Conservation (phyloP, 1,284 basidiomycete genomes). For the Microstroma glucosiphilum region DNA sequence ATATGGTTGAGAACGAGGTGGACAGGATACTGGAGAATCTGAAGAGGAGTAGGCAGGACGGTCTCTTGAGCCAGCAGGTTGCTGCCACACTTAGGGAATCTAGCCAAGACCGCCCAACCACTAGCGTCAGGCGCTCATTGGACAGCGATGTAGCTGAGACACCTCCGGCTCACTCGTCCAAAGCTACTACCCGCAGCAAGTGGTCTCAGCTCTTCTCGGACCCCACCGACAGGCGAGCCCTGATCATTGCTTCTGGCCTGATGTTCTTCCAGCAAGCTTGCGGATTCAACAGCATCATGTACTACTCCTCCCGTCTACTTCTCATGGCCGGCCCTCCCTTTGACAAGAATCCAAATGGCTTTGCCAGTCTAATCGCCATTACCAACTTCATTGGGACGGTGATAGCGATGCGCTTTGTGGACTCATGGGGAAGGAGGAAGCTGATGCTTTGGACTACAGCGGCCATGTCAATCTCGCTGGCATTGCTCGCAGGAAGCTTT, state of each 20-base stretch:
- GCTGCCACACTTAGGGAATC: conserved; percentile 1
- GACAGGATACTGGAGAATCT: conserved; percentile 26
- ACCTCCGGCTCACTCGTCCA: background rate
- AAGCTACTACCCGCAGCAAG: background rate
- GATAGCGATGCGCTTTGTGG: conserved; percentile 32
- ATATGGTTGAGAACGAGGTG: conserved; percentile 23
- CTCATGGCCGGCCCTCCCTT: conserved; percentile 32
- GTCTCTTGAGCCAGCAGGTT: conserved; percentile 13
- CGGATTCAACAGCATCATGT: conserved; percentile 24
- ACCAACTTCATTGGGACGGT: conserved; percentile 38
- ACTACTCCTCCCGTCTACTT: conserved; percentile 29
- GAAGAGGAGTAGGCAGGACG: conserved; percentile 19
- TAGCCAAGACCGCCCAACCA: conserved; percentile 13
- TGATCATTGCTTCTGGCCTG: conserved; percentile 14
- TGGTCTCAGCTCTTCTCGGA: conserved; percentile 9
- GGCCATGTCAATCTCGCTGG: conserved; percentile 22
- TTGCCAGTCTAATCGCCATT: conserved; percentile 32
- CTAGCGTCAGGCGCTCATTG: conserved; percentile 21
- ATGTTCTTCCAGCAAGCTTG: conserved; percentile 29
- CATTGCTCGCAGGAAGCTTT: conserved; percentile 24
- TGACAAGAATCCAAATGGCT: conserved; percentile 32
- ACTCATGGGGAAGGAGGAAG: conserved; percentile 30
- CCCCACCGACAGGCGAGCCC: conserved; percentile 8
- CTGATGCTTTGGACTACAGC: conserved; percentile 35
- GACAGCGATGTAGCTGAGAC: conserved; percentile 17